These are phyloP conservation scores for Exophiala viscosa DNA, from an alignment of 2,329 filamentous ascomycete genomes.

Conservation along the genomic window DNA sequence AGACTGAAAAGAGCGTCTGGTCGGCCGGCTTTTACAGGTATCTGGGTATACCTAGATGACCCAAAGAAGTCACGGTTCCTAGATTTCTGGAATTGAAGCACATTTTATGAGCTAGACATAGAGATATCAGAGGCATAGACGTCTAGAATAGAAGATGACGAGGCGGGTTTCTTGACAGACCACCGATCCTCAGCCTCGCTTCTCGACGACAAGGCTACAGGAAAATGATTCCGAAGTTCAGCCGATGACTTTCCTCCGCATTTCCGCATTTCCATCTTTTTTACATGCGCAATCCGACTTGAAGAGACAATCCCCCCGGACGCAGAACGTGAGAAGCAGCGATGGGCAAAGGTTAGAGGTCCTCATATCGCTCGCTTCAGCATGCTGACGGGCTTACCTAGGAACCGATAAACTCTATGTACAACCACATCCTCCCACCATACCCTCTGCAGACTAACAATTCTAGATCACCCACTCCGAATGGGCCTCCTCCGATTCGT, in stretches of 20 bases:
- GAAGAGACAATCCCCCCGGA: not conserved
- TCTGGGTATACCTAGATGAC: conserved; percentile 24
- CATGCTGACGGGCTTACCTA: conserved; percentile 28
- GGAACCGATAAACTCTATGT: conserved; percentile 51
- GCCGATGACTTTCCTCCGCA: not conserved
- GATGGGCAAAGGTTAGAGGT: conserved; percentile 41
- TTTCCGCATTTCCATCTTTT: not conserved
- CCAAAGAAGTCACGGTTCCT: not conserved
- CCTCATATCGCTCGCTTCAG: conserved; percentile 19
- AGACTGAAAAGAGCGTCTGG: conserved; percentile 26
- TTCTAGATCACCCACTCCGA: conserved; percentile 87
- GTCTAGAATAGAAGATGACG: not conserved
- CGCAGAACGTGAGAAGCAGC: not conserved
- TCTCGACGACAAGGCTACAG: not conserved
- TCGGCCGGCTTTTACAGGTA: conserved; percentile 23
- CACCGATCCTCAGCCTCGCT: not conserved
- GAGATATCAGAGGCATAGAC: not conserved
- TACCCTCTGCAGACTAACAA: conserved; percentile 3
- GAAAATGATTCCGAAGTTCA: not conserved
- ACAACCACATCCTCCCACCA: conserved; percentile 25
- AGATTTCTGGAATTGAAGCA: not conserved
- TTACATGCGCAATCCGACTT: not conserved
- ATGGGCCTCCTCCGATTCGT: conserved; percentile 89
- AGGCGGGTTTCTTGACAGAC: not conserved
- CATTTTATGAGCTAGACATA: not conserved